Percentiles rank a stretch among this genome's conserved stretches.
Conservation (phyloP, 2,329 filamentous ascomycete genomes). For the Pseudogymnoascus sp. region DNA sequence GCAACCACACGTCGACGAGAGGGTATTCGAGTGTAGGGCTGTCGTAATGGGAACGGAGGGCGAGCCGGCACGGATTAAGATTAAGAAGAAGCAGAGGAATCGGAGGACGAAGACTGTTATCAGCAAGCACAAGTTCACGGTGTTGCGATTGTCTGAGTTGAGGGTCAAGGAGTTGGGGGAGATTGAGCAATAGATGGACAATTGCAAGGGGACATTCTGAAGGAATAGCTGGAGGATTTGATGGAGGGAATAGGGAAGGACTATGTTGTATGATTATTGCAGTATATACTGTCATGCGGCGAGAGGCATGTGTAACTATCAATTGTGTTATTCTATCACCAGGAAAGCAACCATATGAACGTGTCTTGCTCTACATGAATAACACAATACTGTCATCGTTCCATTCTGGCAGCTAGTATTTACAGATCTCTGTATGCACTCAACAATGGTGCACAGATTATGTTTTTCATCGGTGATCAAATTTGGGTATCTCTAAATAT, state of each 20-base stretch:
- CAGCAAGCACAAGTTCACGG: slow-evolving; percentile 88
- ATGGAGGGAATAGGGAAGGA: not conserved
- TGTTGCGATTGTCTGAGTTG: slow-evolving; percentile 76
- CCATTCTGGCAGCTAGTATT: not conserved
- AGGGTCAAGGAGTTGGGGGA: slow-evolving; percentile 39
- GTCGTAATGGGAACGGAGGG: slow-evolving; percentile 78
- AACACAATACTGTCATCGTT: not conserved
- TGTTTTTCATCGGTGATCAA: not conserved
- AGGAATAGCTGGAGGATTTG: not conserved
- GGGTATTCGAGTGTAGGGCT: slow-evolving; percentile 77
- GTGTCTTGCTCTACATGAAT: not conserved
- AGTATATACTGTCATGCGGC: slow-evolving; percentile 4
- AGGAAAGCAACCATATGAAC: not conserved
- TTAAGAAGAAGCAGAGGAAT: slow-evolving; percentile 76
- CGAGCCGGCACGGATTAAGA: slow-evolving; percentile 67
- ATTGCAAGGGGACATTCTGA: not conserved
- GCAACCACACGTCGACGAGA: slow-evolving; percentile 72
- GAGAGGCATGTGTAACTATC: slow-evolving; percentile 7
- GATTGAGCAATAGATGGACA: slow-evolving; percentile 24
- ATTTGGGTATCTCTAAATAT: slow-evolving; percentile 5
- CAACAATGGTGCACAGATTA: not conserved
- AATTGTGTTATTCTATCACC: slow-evolving; percentile 5
- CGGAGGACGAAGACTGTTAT: slow-evolving; percentile 65
- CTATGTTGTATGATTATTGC: slow-evolving; percentile 8
- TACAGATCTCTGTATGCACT: not conserved